phyloP scores from a whole-genome alignment of 345 rosid species.

The Gossypium sturtianum region DNA sequence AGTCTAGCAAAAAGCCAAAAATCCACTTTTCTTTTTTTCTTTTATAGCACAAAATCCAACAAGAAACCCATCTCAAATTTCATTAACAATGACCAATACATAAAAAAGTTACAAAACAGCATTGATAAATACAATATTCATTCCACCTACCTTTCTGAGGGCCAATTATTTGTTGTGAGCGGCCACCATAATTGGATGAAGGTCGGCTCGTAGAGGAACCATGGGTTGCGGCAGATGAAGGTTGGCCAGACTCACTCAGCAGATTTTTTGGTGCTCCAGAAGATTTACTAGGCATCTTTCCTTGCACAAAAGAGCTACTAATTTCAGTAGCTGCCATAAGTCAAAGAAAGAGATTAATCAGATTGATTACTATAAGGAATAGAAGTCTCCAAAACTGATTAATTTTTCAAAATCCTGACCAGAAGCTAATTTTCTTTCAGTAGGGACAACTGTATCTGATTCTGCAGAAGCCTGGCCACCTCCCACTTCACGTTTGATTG shows the following conservation, averaged over 20 bases:
- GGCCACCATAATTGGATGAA: conserved; percentile 65
- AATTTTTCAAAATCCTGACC: conserved; percentile 27
- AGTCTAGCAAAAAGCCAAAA: background rate
- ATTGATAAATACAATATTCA: background rate
- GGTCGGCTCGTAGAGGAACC: conserved; percentile 65
- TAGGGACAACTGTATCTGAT: conserved; percentile 26
- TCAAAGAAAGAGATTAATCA: conserved; percentile 10
- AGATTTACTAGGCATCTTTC: conserved; percentile 43
- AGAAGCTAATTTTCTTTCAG: conserved; percentile 37
- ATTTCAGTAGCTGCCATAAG: conserved; percentile 37
- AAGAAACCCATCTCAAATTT: background rate
- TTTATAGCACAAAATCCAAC: background rate
- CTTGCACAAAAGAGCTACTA: conserved; percentile 35
- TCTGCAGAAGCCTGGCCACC: conserved; percentile 33
- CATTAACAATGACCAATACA: background rate
- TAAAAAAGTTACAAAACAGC: background rate
- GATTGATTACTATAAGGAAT: conserved; percentile 4
- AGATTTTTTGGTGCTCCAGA: conserved; percentile 52
- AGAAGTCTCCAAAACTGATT: conserved; percentile 17
- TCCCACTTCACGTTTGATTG: conserved; percentile 48
- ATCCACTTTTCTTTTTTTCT: background rate
- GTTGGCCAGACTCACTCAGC: conserved; percentile 42
- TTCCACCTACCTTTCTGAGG: conserved; percentile 54
- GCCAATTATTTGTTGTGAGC: conserved; percentile 57
- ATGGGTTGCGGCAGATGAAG: conserved; percentile 43